These are phyloP conservation scores for Mycena crocata DNA, from an alignment of 768 basidiomycete genomes.

Conservation along the genomic window DNA sequence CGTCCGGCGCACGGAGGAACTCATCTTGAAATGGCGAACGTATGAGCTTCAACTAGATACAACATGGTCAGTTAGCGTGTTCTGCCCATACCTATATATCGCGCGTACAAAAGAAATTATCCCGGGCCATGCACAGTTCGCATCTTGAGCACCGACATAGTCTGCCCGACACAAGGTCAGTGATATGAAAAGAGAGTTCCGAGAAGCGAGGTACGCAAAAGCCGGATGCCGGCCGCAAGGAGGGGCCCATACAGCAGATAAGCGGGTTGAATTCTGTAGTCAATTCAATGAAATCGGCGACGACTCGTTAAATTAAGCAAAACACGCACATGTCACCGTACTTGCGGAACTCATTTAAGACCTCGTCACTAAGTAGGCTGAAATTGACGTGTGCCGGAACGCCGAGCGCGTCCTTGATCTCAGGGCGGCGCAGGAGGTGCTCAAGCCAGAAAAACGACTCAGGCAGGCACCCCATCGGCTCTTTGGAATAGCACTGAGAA, in stretches of 20 bases:
- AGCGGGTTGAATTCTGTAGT: slow-evolving; percentile 16
- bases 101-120: slow-evolving; percentile 39
- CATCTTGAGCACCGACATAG: slow-evolving; percentile 41
- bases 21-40: slow-evolving; percentile 38
- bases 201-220: slow-evolving; percentile 36
- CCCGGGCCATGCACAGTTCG: slow-evolving; percentile 45
- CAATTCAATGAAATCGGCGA: not conserved
- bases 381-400: slow-evolving; percentile 36
- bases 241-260: slow-evolving; percentile 41
- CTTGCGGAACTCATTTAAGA: slow-evolving; percentile 26
- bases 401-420: slow-evolving; percentile 30
- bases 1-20: slow-evolving; percentile 41
- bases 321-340: slow-evolving; percentile 36
- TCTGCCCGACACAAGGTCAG: slow-evolving; percentile 35
- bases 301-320: no score
- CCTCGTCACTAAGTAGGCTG: slow-evolving; percentile 22
- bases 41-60: slow-evolving; percentile 40
- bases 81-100: not conserved
- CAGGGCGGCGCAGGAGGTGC: slow-evolving; percentile 33
- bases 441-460: slow-evolving; percentile 34
- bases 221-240: slow-evolving; percentile 41
- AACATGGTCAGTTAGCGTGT: not conserved
- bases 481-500: slow-evolving; percentile 5
- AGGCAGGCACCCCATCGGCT: slow-evolving; percentile 24
- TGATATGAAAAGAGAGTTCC: not conserved